Evolutionary conservation across 768 basidiomycete species (phyloP), one percentile per base, ranked within the genome.

Genomic region (Amanita phalloides): DNA sequence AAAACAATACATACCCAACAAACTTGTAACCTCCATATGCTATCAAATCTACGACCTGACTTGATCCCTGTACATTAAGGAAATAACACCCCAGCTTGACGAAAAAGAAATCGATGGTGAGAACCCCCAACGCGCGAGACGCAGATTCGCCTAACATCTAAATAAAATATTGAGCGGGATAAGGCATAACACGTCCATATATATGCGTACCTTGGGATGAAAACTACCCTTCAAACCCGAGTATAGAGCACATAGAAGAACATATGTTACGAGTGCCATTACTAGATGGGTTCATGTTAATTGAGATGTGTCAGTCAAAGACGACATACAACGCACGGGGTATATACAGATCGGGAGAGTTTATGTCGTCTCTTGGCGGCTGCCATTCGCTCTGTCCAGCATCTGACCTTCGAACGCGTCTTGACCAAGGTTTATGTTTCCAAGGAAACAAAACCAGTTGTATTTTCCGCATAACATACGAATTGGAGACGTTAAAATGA

Each of bases 1-100:
- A 14, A 53, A 25, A 13, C n/a, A 20, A 1, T 2, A 69, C 82
- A 26, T 56, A 92, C 91, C 91, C 95, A 26, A 97, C 90, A 60
- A 99, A 98, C 63, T 99, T 98, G 70, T 98, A 98, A 0, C 96
- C 95, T 4, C 86, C 88, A 62, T 97, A 98, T 0, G 94, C 89
- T 28, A 96, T 68, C 45, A 98, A 67, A 61, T 96, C 92, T 4
- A 87, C 75, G 21, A 89, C 77, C 43, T 88, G 85, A 20, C 68
- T 69, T 5, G 75, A 68, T 3, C 83, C 84, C 54, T 84, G 78
- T 2, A 98, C 90, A 54, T 90, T 92, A 45, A 98, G 78, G 46
- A 97, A 71, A 67, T 98, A 99, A 62, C 91, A 96, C 0, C 94
- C 94, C 1, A 90, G 74, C 61, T 90, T 90, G 49, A 99, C 86